phyloP scores from a whole-genome alignment of 1,139 yeast species.

The Hanseniaspora uvarum region DNA sequence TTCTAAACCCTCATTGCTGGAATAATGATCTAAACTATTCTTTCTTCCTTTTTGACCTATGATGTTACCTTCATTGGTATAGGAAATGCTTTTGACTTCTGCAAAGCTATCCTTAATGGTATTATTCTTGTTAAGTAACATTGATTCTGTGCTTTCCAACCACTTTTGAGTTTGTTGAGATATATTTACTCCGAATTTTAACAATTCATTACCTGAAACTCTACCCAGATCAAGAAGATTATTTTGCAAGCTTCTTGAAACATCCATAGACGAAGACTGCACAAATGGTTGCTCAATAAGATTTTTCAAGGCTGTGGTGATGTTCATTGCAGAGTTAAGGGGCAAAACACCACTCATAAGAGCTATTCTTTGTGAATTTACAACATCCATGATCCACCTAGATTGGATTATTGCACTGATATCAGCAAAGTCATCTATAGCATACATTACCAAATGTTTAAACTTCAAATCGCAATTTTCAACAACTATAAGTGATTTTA shows the following conservation, averaged over 20 bases:
- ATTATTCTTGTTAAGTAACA: slow-evolving; percentile 20
- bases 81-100: background rate
- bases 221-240: slow-evolving; percentile 71
- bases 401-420: slow-evolving; percentile 48
- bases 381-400: slow-evolving; percentile 81
- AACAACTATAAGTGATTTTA: slow-evolving; percentile 75
- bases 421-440: slow-evolving; percentile 61
- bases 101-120: background rate
- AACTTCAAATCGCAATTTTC: slow-evolving; percentile 73
- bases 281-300: slow-evolving; percentile 61
- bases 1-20: background rate
- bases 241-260: slow-evolving; percentile 60
- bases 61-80: background rate
- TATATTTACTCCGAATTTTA: slow-evolving; percentile 72
- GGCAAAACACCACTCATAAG: slow-evolving; percentile 79
- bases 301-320: slow-evolving; percentile 70
- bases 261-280: slow-evolving; percentile 67
- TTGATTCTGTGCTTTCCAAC: slow-evolving; percentile 69
- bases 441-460: slow-evolving; percentile 55
- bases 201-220: slow-evolving; percentile 69
- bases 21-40: background rate
- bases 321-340: slow-evolving; percentile 60
- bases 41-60: background rate
- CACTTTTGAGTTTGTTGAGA: slow-evolving; percentile 84
- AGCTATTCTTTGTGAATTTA: slow-evolving; percentile 64